A percentile compares a stretch with the other conserved stretches of the same genome.
Evolutionary conservation across 306 rosid species (phyloP).

Genomic region (Luffa acutangula): DNA sequence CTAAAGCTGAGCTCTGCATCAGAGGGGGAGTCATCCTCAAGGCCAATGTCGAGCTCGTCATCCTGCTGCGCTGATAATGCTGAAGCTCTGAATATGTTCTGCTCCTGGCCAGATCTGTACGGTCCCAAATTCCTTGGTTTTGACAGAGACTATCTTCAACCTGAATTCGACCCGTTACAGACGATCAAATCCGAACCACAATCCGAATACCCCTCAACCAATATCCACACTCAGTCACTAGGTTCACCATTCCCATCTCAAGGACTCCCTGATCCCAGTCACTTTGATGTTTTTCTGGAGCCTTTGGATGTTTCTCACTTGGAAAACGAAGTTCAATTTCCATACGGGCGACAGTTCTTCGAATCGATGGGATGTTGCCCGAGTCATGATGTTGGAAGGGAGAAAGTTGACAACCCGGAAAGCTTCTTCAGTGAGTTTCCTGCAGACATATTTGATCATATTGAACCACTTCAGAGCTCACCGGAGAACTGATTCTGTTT

Average conservation of each 20-base stretch:
- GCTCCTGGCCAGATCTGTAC: constrained; percentile 38
- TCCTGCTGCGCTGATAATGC: constrained; percentile 17
- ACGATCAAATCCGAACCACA: constrained; percentile 17
- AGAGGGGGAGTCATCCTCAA: constrained; percentile 51
- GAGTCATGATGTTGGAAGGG: constrained; percentile 16
- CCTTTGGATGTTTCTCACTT: constrained; percentile 30
- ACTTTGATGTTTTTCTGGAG: constrained; percentile 25
- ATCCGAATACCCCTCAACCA: constrained; percentile 23
- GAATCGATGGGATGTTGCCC: constrained; percentile 33
- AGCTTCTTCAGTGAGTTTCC: constrained; percentile 72
- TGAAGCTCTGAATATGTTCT: constrained; percentile 35
- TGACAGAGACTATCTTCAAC: constrained; percentile 17
- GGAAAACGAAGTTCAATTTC: constrained; percentile 23
- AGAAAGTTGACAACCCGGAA: constrained; percentile 14
- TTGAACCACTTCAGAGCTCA: constrained; percentile 31
- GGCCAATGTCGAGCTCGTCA: constrained; percentile 25
- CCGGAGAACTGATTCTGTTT: not conserved
- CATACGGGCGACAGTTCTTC: constrained; percentile 24
- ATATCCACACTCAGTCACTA: constrained; percentile 19
- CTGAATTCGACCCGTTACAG: constrained; percentile 25
- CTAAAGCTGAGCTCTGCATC: constrained; percentile 43
- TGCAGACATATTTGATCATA: constrained; percentile 44
- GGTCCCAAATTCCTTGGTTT: constrained; percentile 22
- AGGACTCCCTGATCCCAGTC: constrained; percentile 27
- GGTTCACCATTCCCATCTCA: constrained; percentile 36